Base-by-base conservation (phyloP, 169 alveolate species). In the Plasmodium falciparum region DNA sequence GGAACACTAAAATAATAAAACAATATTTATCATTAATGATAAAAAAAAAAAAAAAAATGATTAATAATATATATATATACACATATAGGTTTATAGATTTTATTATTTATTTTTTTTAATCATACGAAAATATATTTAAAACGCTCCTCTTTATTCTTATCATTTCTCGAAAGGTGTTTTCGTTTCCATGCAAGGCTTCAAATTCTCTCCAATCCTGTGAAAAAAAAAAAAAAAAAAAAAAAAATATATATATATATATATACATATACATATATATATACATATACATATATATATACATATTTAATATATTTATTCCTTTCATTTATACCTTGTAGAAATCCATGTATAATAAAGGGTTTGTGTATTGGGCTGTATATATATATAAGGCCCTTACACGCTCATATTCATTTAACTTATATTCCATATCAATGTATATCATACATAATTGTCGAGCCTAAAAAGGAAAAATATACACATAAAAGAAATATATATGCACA, bases 361-460 rank as follows among this genome's bases (percentile, higher is more conserved):
- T 96, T 76, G 96, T 94, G 49, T 93, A 95, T 85, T 97, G 93
- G 29, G 96, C 91, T 33, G 96, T 86, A 90, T 95, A 96, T 45
- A 92, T 74, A 88, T 93, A 97, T 49, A 97, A 95, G 13, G 95
- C 95, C 88, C 98, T 93, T 4, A 97, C 98, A 91, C 98, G 95
- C 29, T 96, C 97, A n/a, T 95, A 93, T 90, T 97, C 98, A 33
- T 97, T 97, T 56, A 97, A 89, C 92, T 95, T 97, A 45, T 96
- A 92, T 88, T 97, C 98, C 58, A 97, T 90, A 50, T 96, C 91
- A 33, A 96, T 94, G 90, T 95, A 97, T 73, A 95, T 90, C 73
- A 97, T 75, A 26, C 98, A 97, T n/a, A 97, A 88, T 75, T 96
- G 93, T 1, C 97, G 85, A 12, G 96, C 91, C 75, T 95, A 92